These are phyloP conservation scores for Gryganskiella cystojenkinii DNA, from an alignment of 192 early-diverging fungal genomes.

Conservation along the genomic window DNA sequence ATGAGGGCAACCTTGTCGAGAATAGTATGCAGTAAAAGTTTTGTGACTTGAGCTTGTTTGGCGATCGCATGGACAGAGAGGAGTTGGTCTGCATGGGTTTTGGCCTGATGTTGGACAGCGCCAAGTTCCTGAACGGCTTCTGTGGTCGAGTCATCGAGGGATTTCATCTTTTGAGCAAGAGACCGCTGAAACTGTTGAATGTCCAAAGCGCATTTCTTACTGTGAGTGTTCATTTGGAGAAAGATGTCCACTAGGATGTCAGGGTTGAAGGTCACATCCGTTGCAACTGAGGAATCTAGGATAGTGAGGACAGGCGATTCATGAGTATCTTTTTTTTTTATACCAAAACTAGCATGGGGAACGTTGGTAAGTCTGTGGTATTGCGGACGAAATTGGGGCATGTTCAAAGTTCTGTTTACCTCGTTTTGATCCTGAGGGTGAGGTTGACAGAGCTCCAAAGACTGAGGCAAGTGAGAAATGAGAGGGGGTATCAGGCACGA, in stretches of 20 bases:
- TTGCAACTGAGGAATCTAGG: neutral
- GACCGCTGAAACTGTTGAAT: conserved; percentile 37
- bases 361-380: neutral
- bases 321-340: neutral
- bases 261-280: conserved; percentile 32
- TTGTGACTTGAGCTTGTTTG: conserved; percentile 30
- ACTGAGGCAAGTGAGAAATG: conserved; percentile 46
- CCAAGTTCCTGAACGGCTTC: conserved; percentile 24
- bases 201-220: conserved; percentile 26
- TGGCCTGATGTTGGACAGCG: conserved; percentile 27
- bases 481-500: conserved; percentile 19
- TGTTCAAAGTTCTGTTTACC: neutral
- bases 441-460: conserved; percentile 28
- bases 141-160: conserved; percentile 15
- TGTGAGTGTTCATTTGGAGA: conserved; percentile 35
- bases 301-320: neutral
- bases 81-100: conserved; percentile 23
- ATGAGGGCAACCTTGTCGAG: conserved; percentile 19
- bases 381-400: neutral
- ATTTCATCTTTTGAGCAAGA: conserved; percentile 25
- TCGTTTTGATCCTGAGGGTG: neutral
- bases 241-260: conserved; percentile 30
- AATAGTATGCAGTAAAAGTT: conserved; percentile 17
- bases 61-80: conserved; percentile 38
- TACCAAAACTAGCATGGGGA: neutral